These are phyloP conservation scores for Artemisia annua DNA, from an alignment of 129 eudicot species.

Conservation along the genomic window DNA sequence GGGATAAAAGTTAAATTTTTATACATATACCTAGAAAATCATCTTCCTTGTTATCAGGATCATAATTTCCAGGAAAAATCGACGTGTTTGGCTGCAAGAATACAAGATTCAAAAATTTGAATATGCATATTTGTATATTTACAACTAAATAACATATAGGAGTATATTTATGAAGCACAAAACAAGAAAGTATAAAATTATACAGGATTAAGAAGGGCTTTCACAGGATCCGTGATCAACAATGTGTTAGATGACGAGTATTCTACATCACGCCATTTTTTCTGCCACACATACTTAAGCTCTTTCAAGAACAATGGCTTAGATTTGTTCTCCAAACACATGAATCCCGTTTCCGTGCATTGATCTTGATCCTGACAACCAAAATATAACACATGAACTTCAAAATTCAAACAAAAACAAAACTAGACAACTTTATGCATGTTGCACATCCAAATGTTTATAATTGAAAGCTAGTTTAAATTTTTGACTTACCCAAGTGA, in stretches of 20 bases:
- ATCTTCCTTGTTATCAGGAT: conserved; percentile 30
- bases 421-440: neutral
- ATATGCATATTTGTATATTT: neutral
- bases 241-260: conserved; percentile 52
- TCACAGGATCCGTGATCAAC: conserved; percentile 41
- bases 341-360: conserved; percentile 43
- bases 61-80: conserved; percentile 37
- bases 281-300: conserved; percentile 43
- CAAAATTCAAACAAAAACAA: neutral
- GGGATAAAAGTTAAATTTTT: no score
- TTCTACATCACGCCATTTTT: conserved; percentile 14
- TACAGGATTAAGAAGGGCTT: conserved; percentile 70
- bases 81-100: conserved; percentile 60
- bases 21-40: conserved; percentile 38
- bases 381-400: neutral
- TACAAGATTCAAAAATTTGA: neutral
- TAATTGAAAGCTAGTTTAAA: neutral
- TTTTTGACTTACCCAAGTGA: conserved; percentile 57
- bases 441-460: no score
- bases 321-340: conserved; percentile 35
- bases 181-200: neutral
- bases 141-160: neutral
- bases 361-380: conserved; percentile 52
- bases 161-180: neutral
- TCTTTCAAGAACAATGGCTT: conserved; percentile 74